phyloP scores from a whole-genome alignment of 2,329 filamentous ascomycete genomes.

The Alternaria infectoria region DNA sequence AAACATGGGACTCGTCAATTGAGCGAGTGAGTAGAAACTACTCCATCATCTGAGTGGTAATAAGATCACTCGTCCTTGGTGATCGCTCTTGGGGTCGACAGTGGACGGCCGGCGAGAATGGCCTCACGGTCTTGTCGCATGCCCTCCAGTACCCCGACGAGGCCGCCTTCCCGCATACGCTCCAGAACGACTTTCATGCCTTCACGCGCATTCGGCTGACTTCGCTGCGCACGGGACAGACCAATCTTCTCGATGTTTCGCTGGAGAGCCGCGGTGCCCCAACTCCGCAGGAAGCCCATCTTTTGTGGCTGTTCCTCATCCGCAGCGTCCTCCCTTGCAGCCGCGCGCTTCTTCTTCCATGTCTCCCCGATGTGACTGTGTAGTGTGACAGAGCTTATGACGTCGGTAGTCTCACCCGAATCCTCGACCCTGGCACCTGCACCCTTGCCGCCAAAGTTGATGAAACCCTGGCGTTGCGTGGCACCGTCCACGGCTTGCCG shows the following conservation, averaged over 20 bases:
- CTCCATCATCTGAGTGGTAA: neutral
- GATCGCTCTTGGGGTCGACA: conserved; percentile 18
- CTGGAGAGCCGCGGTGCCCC: conserved; percentile 75
- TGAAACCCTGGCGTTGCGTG: conserved; percentile 41
- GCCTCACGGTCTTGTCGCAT: conserved; percentile 68
- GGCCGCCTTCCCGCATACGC: conserved; percentile 68
- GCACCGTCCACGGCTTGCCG: conserved; percentile 41
- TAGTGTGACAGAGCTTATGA: conserved; percentile 76
- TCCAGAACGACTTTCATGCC: conserved; percentile 84
- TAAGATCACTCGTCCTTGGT: conserved; percentile 28
- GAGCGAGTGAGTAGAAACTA: neutral
- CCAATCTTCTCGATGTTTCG: conserved; percentile 80
- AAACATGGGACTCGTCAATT: conserved; percentile 12
- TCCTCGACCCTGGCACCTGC: conserved; percentile 39
- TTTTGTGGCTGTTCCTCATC: conserved; percentile 57
- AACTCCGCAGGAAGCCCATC: conserved; percentile 64
- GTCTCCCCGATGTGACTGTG: conserved; percentile 74
- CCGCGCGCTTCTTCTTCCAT: conserved; percentile 57
- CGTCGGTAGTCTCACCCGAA: conserved; percentile 62
- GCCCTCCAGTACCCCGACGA: conserved; percentile 73
- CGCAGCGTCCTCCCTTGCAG: conserved; percentile 46
- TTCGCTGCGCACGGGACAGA: conserved; percentile 76
- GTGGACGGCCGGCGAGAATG: conserved; percentile 35
- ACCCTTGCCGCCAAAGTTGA: conserved; percentile 32
- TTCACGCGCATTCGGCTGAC: conserved; percentile 79